These are phyloP conservation scores for Quercus suber DNA, from an alignment of 306 rosid species.

Conservation along the genomic window DNA sequence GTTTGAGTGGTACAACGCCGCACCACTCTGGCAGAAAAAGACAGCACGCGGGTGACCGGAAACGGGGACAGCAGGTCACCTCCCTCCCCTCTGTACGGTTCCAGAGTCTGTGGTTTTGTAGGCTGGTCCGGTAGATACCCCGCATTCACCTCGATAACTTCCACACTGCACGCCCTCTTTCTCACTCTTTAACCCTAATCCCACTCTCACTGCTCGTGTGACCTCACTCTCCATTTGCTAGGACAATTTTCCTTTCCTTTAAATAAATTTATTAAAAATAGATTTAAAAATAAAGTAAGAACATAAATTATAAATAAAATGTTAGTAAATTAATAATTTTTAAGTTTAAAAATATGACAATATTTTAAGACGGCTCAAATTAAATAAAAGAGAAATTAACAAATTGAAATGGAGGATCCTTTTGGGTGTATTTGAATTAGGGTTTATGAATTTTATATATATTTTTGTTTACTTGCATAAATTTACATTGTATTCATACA, in stretches of 20 bases:
- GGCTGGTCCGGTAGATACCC: constrained; percentile 66
- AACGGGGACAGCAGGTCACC: constrained; percentile 49
- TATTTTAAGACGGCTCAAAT: accelerated
- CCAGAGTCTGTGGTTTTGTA: constrained; percentile 13
- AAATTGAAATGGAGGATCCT: accelerated
- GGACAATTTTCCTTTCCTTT: no score
- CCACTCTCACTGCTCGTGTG: neutral
- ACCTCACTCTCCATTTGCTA: neutral
- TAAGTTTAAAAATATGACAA: no score
- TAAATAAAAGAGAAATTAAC: no score
- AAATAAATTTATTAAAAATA: no score
- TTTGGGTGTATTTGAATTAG: no score
- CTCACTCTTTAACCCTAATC: neutral
- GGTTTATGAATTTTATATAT: no score
- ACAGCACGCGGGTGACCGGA: constrained; percentile 61
- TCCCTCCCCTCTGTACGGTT: neutral
- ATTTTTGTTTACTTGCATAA: no score
- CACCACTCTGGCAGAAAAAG: constrained; percentile 43
- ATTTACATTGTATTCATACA: no score
- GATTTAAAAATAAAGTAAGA: no score
- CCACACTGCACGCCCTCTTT: constrained; percentile 46
- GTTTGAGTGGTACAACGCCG: constrained; percentile 41
- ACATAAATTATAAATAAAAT: no score
- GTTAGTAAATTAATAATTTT: no score
- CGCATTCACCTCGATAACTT: constrained; percentile 66